These are phyloP conservation scores for Paulownia fortunei DNA, from an alignment of 257 asterid genomes.

Conservation along the genomic window DNA sequence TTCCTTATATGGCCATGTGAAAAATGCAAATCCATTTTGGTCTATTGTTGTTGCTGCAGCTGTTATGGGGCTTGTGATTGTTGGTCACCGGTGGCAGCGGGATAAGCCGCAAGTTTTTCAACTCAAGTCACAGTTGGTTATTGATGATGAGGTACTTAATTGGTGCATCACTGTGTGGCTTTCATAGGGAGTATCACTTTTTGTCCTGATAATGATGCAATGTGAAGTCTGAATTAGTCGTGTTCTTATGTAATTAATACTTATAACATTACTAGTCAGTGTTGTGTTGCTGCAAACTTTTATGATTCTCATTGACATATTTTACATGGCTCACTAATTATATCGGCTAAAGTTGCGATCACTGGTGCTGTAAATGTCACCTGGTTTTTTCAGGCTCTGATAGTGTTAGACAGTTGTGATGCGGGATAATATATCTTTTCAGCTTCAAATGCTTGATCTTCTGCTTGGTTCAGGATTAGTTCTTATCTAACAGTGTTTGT, in stretches of 20 bases:
- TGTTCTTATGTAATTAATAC: neutral
- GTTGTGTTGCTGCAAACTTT: neutral
- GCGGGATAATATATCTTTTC: neutral
- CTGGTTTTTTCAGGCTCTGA: neutral
- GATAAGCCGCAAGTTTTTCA: constrained; percentile 70
- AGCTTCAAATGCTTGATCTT: neutral
- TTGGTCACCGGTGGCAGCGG: constrained; percentile 81
- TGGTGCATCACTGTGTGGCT: neutral
- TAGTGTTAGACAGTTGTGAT: neutral
- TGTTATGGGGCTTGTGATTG: constrained; percentile 76
- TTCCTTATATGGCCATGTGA: constrained; percentile 62
- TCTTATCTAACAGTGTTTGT: neutral
- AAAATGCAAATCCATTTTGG: constrained; percentile 75
- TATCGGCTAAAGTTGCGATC: neutral
- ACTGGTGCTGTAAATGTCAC: neutral
- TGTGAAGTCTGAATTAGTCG: neutral
- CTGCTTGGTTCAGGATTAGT: neutral
- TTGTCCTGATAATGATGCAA: neutral
- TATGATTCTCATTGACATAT: neutral
- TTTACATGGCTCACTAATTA: neutral
- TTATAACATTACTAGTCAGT: neutral
- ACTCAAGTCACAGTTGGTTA: constrained; percentile 53
- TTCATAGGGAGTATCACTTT: neutral
- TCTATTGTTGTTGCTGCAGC: constrained; percentile 79
- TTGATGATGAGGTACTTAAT: constrained; percentile 57